A percentile compares a stretch with the other conserved stretches of the same genome.
Evolutionary conservation across 1,284 basidiomycete species (phyloP).

Genomic region (Porogramme epimiltina): DNA sequence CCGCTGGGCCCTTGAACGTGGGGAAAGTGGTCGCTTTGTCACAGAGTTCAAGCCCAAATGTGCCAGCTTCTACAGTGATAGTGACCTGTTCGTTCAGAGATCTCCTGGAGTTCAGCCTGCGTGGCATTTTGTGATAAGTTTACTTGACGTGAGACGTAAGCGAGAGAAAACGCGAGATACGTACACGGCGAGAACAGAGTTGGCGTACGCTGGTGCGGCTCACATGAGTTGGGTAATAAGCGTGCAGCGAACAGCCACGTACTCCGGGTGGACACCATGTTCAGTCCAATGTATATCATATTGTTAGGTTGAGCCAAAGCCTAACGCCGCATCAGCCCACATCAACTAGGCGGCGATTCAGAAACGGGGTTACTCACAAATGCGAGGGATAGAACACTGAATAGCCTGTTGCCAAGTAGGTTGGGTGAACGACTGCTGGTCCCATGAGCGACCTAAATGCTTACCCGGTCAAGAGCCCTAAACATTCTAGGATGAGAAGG

Average conservation of each 20-base stretch:
- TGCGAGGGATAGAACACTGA: too few species aligned
- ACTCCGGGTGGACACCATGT: slow-evolving; percentile 1
- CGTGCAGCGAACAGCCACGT: background rate
- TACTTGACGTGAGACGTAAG: too few species aligned
- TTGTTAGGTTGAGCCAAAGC: background rate
- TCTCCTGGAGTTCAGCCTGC: too few species aligned
- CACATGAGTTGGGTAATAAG: background rate
- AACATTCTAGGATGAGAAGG: too few species aligned
- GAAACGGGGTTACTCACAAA: background rate
- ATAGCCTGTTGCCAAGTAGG: background rate
- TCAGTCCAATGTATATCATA: background rate
- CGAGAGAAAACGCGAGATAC: background rate
- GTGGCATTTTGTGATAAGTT: too few species aligned
- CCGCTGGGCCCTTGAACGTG: too few species aligned
- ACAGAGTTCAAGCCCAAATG: too few species aligned
- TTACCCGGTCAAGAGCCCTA: background rate
- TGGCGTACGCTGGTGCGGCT: background rate
- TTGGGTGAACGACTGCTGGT: background rate
- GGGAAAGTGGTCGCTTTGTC: too few species aligned
- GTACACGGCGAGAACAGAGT: slow-evolving; percentile 5
- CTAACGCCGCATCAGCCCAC: background rate
- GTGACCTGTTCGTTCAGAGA: too few species aligned
- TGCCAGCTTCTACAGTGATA: too few species aligned
- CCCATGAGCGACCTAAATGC: too few species aligned
- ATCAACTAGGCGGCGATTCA: too few species aligned